Evolutionary conservation across 148 eudicot genomes (phyloP).

Genomic region (Dysphania ambrosioides): DNA sequence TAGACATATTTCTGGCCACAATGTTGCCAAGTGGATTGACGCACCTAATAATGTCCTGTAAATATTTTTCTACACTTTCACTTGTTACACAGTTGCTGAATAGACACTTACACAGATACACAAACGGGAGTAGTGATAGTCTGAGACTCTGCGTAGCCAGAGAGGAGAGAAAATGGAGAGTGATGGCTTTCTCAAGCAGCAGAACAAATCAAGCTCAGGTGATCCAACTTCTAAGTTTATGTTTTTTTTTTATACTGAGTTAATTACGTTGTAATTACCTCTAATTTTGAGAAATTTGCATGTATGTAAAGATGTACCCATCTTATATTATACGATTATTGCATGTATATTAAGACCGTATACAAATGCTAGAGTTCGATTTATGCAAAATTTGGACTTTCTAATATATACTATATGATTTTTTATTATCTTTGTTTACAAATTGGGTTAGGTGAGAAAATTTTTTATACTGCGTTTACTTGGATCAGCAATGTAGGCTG

Average conservation of each 20-base stretch:
- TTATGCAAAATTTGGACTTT: too few species aligned
- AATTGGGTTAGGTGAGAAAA: too few species aligned
- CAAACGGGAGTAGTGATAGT: too few species aligned
- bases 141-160: too few species aligned
- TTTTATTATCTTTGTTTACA: too few species aligned
- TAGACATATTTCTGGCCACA: constrained; percentile 2
- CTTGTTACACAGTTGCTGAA: too few species aligned
- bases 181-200: neutral
- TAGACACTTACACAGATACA: neutral
- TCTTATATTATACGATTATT: too few species aligned
- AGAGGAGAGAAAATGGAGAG: neutral
- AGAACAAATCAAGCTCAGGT: neutral
- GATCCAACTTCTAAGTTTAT: neutral
- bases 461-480: neutral
- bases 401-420: neutral
- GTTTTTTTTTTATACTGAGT: neutral
- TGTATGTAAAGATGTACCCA: neutral
- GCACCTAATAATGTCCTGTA: neutral
- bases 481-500: neutral
- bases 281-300: neutral
- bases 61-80: neutral
- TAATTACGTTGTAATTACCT: neutral
- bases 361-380: too few species aligned
- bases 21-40: constrained; percentile 11
- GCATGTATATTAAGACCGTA: too few species aligned